phyloP scores from a whole-genome alignment of 257 asterid genomes.

The Fraxinus pennsylvanica region DNA sequence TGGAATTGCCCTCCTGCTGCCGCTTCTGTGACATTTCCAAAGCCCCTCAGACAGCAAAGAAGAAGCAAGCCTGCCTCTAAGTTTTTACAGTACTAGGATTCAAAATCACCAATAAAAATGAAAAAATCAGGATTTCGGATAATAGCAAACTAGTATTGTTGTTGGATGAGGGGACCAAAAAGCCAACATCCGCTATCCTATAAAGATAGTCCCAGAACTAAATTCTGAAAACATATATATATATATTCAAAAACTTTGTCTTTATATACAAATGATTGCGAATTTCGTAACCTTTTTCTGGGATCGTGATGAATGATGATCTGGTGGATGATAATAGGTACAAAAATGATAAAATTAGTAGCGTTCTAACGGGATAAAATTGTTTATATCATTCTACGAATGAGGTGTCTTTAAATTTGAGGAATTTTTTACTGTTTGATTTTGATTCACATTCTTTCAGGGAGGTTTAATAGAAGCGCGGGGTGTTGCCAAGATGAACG shows the following conservation, averaged over 20 bases:
- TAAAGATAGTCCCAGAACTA: constrained; percentile 16
- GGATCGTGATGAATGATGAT: neutral
- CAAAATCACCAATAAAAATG: constrained; percentile 16
- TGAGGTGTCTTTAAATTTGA: neutral
- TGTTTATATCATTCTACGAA: neutral
- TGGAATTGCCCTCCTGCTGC: constrained; percentile 59
- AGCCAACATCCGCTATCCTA: constrained; percentile 46
- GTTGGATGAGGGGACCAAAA: constrained; percentile 27
- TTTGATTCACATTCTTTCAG: neutral
- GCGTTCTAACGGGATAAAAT: neutral
- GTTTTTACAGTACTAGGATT: constrained; percentile 16
- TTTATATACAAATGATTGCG: neutral
- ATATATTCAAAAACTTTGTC: neutral
- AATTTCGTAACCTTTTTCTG: neutral
- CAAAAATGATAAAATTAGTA: neutral
- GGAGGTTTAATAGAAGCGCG: neutral
- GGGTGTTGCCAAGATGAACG: neutral
- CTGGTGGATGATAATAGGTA: neutral
- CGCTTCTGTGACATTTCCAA: constrained; percentile 55
- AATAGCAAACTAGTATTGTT: constrained; percentile 18
- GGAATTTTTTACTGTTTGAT: neutral
- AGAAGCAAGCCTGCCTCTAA: constrained; percentile 18
- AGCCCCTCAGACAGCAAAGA: constrained; percentile 23
- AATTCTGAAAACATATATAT: neutral
- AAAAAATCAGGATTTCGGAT: neutral